A percentile compares a stretch with the other conserved stretches of the same genome.
Evolutionary conservation across 1,139 yeast genomes (phyloP).

Genomic region (Debaryomycetaceae sp.): DNA sequence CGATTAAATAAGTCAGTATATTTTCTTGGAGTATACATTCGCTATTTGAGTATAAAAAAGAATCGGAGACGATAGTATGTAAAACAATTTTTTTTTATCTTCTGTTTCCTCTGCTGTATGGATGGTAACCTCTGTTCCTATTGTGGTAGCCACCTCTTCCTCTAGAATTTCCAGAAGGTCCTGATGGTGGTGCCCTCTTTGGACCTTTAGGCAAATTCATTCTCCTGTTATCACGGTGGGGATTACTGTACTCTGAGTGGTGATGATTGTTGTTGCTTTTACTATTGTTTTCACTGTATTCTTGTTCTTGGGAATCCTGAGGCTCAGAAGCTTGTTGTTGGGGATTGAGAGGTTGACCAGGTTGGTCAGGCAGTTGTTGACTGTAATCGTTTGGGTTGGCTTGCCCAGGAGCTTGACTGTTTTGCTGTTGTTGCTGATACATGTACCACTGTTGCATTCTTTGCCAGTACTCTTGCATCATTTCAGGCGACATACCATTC

Average conservation of each 20-base stretch:
- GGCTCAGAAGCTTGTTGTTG: slow-evolving; percentile 44
- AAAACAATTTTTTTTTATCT: slow-evolving; percentile 12
- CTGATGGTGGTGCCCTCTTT: slow-evolving; percentile 38
- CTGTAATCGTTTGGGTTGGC: slow-evolving; percentile 4
- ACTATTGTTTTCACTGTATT: slow-evolving; percentile 8
- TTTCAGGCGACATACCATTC: slow-evolving; percentile 70
- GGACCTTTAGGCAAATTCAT: slow-evolving; percentile 43
- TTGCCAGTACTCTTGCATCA: slow-evolving; percentile 87
- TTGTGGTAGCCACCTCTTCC: slow-evolving; percentile 24
- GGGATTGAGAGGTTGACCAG: slow-evolving; percentile 52
- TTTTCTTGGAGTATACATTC: neutral
- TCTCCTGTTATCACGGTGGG: slow-evolving; percentile 22
- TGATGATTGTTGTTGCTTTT: slow-evolving; percentile 6
- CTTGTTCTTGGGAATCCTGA: slow-evolving; percentile 7
- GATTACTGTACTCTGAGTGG: neutral
- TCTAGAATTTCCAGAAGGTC: slow-evolving; percentile 28
- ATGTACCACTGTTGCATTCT: slow-evolving; percentile 78
- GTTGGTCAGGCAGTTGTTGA: slow-evolving; percentile 42
- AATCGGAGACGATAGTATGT: neutral
- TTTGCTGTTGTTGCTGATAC: slow-evolving; percentile 47
- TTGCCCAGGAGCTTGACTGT: slow-evolving; percentile 7
- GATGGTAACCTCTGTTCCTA: slow-evolving; percentile 29
- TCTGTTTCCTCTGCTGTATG: slow-evolving; percentile 29
- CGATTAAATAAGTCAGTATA: neutral
- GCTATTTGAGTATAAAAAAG: neutral